Base-by-base conservation (phyloP, 2,329 filamentous ascomycete genomes). In the Xylariaceae sp. region DNA sequence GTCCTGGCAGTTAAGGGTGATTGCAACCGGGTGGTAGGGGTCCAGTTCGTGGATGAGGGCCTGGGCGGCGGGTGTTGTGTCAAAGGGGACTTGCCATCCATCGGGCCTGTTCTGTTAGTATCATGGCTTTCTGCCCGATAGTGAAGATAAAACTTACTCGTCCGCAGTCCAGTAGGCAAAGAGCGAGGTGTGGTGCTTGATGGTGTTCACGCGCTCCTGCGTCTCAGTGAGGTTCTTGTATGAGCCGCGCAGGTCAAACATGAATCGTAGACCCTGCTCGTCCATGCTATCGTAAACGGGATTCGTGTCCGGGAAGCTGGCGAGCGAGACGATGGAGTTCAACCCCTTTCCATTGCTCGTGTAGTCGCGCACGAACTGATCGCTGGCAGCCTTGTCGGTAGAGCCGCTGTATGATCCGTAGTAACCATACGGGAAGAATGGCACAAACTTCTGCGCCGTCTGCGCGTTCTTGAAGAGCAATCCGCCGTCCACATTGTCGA, bases 1-100 rank as follows among this genome's bases (percentile, higher is more conserved):
- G 71, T 87, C 80, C 57, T 79, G 76, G 74, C 84, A 87, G 72
- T 86, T 87, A 50, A 87, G 76, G 1, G 80, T 80, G 3, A 86
- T 73, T 1, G 79, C 80, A 1, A 84, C 78, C 0, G 84, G 83
- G 71, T 87, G 84, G 71, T 86, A 87, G 0, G 80, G 81, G 70
- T 87, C 84, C 1, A 85, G 69, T 0, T 68, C 60, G 59, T 82
- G 78, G 64, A 86, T 68, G 0, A 70, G 61, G 4, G 64, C 50
- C 30, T 66, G 65, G 0, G 69, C 69, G 2, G 68, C 68, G 0
- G 67, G 67, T 0, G 82, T 77, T 0, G 75, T 75, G 59, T 80
- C 74, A 57, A 85, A 76, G 4, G 82, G 78, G 64, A 85, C 77
- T 57, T 81, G 77, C 70, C 77, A 76, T 17, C 83, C 83, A 67